phyloP scores from a whole-genome alignment of 2,329 filamentous ascomycete genomes.

The Fusarium mundagurra region DNA sequence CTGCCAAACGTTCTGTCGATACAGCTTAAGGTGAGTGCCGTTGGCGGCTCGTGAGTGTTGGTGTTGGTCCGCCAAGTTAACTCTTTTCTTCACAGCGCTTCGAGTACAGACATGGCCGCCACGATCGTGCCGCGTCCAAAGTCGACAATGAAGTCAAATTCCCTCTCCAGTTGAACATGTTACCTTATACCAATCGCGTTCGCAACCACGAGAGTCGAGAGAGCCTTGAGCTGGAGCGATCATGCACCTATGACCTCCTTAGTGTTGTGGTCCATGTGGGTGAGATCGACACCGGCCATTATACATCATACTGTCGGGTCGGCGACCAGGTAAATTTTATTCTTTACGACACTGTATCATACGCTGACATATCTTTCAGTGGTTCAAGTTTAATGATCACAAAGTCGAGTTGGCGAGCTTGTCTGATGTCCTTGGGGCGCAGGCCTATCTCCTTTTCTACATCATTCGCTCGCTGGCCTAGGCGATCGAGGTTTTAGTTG shows the following conservation, averaged over 20 bases:
- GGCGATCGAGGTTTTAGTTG: neutral
- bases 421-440: slow-evolving; percentile 83
- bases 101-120: slow-evolving; percentile 74
- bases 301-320: slow-evolving; percentile 87
- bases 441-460: slow-evolving; percentile 94
- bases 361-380: slow-evolving; percentile 59
- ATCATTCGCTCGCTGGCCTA: slow-evolving; percentile 70
- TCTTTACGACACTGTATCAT: neutral
- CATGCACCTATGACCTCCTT: slow-evolving; percentile 85
- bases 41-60: neutral
- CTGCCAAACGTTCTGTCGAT: slow-evolving; percentile 90
- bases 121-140: slow-evolving; percentile 80
- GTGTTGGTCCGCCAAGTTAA: slow-evolving; percentile 3
- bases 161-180: slow-evolving; percentile 87
- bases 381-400: slow-evolving; percentile 97
- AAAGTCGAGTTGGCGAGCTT: slow-evolving; percentile 86
- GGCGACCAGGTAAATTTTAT: slow-evolving; percentile 67
- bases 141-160: slow-evolving; percentile 89
- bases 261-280: slow-evolving; percentile 94
- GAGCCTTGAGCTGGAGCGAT: slow-evolving; percentile 67
- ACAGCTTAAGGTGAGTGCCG: slow-evolving; percentile 79
- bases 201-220: slow-evolving; percentile 61
- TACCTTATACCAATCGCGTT: slow-evolving; percentile 83
- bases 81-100: slow-evolving; percentile 61
- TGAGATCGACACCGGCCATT: slow-evolving; percentile 92